Evolutionary conservation across 371 early-diverging fungal species (phyloP), one percentile per base, ranked within the genome.

Genomic region (Smittium culicis): DNA sequence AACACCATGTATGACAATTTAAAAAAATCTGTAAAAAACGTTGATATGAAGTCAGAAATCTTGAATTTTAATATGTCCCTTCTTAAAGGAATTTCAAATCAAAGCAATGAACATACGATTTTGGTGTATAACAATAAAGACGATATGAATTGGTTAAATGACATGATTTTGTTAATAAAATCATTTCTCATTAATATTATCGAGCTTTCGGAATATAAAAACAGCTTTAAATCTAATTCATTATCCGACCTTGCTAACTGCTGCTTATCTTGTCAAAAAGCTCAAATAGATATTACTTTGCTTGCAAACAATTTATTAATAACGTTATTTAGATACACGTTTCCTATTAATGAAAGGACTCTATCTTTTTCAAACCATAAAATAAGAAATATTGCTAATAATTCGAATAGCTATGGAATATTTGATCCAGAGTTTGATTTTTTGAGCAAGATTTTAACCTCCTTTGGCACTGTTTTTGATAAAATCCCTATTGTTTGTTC

Each of bases 241-340:
- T 20, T n/a, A 1, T 35, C 1, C 24, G 8, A 35, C 16, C 30
- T 17, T 30, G 16, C 17, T 62, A 25, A 62, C 17, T 3, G 14
- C 2, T 62, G 62, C 20, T 3, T 20, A 28, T 20, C 5, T 25
- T 62, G 62, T 34, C 27, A 32, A 16, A 20, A 31, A 32, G 30
- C 5, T 62, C 3, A n/a, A 34, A n/a, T 16, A 3, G 28, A 35
- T 27, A 20, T 64, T 1, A 35, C 35, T 35, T 54, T 25, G 17
- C 35, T 35, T 34, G 34, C 65, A 2, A 54, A 34, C 14, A 35
- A 45, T 34, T 24, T 34, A 8, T 17, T 34, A 24, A 30, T 64
- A 8, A 2, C 30, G 32, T 8, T 35, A n/a, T 64, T 64, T 35
- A 64, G 35, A 28, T 35, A 64, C 65, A 29, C 54, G 17, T 64